Evolutionary conservation across 2,329 filamentous ascomycete species (phyloP), one percentile per base, ranked within the genome.

Genomic region (Juglanconis juglandina): DNA sequence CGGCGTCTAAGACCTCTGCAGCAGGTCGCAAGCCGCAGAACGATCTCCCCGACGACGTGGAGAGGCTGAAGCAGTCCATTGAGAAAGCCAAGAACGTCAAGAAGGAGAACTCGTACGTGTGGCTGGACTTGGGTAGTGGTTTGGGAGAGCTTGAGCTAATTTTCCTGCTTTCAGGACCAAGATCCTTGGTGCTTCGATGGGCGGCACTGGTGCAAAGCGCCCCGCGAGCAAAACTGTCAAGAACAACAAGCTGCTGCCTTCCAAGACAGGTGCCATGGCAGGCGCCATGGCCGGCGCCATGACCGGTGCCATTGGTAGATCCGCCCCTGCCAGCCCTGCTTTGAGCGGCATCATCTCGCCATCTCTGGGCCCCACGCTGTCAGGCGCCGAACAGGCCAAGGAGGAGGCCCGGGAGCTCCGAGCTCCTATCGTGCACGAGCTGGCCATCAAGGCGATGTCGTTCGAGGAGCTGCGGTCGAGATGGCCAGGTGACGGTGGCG

Each of bases 391-490:
- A 62, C 78, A 82, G 64, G 72, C 80, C 46, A 85, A 84, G 69
- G 81, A 81, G 55, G 78, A 79, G 62, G 61, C 64, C 3, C 71
- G 77, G 79, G 67, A 76, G 71, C 59, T 75, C 13, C 69, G 72
- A 4, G 74, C 73, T 32, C 76, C 81, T 32, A 74, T 88, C 24
- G 83, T 88, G 34, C 86, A 88, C 69, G 81, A 87, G 65, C 73
- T 88, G 24, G 85, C 86, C 37, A 78, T 82, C 6, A 73, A 77
- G 60, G 81, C 86, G 13, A 77, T 79, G 64, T 71, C 79, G 1
- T 79, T 79, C 24, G 76, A 81, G 7, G 76, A 81, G 55, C 70
- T 88, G 3, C 70, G 75, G 57, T 71, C 73, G 51, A 81, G 79
- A 54, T 86, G 82, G 77, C 71, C 77, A 1, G 80, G 81, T 53